Conservation (phyloP, 768 basidiomycete species). For the Tricholoma furcatifolium region DNA sequence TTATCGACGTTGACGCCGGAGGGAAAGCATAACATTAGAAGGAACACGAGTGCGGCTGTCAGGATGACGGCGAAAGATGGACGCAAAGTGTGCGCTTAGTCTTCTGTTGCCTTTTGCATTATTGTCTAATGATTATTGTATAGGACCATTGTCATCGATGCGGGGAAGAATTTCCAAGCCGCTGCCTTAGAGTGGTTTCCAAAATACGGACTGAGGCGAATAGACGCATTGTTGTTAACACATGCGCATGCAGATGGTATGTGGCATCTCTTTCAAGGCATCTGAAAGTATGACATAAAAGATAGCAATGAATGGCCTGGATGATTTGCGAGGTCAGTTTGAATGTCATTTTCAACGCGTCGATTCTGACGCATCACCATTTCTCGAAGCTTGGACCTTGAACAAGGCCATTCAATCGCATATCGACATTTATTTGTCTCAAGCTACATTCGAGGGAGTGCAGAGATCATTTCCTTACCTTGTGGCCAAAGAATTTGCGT, state of each 20-base stretch:
- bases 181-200: conserved; percentile 53
- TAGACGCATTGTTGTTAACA: conserved; percentile 68
- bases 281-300: neutral
- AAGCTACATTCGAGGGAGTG: conserved; percentile 63
- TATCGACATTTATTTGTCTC: conserved; percentile 74
- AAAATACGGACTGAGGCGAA: conserved; percentile 63
- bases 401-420: conserved; percentile 58
- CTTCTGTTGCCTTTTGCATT: neutral
- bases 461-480: conserved; percentile 80
- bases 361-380: neutral
- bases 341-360: neutral
- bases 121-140: conserved; percentile 12
- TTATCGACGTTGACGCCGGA: conserved; percentile 63
- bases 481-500: conserved; percentile 69
- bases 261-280: conserved; percentile 4
- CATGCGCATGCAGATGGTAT: conserved; percentile 84
- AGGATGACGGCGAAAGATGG: conserved; percentile 43
- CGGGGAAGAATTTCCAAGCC: conserved; percentile 79
- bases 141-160: conserved; percentile 81
- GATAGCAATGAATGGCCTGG: conserved; percentile 82
- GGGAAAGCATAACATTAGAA: conserved; percentile 80
- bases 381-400: conserved; percentile 68
- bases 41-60: conserved; percentile 79
- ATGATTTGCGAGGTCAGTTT: conserved; percentile 75
- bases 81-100: conserved; percentile 48